phyloP scores from a whole-genome alignment of 306 rosid species.

The Quercus dentata region DNA sequence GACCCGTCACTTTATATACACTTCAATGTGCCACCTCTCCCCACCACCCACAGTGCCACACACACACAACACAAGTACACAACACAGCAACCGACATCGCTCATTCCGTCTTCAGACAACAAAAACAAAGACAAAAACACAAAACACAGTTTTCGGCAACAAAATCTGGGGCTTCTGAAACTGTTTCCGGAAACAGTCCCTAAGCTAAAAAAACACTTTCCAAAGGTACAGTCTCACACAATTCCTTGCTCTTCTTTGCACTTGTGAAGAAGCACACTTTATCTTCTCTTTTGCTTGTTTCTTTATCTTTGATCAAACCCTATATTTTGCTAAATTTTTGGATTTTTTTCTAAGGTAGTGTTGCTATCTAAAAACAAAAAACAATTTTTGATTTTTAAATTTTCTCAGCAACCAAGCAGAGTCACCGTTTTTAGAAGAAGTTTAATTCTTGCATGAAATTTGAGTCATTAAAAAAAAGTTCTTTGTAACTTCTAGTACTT shows the following conservation, averaged over 20 bases:
- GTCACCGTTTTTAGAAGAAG: not conserved
- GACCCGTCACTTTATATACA: not conserved
- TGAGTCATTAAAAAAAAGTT: not conserved
- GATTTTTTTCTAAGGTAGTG: not conserved
- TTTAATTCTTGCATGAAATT: not conserved
- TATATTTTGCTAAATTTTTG: not conserved
- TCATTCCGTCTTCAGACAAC: slow-evolving; percentile 18
- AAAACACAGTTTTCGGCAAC: not conserved
- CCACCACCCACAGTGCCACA: not conserved
- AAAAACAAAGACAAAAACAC: not conserved
- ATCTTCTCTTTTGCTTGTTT: not conserved
- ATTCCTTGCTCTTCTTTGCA: not conserved
- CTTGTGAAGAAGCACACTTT: not conserved
- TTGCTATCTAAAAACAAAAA: not conserved
- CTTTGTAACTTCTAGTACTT: not conserved
- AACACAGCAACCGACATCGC: not conserved
- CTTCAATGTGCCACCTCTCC: slow-evolving; percentile 13
- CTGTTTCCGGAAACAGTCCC: not conserved
- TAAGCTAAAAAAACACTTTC: not conserved
- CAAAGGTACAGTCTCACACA: not conserved
- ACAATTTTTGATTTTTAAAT: not conserved
- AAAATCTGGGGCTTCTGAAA: not conserved
- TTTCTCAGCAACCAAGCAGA: not conserved
- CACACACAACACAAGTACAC: not conserved
- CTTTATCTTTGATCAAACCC: not conserved